Percentiles rank a stretch among this genome's conserved stretches.
phyloP scores from a whole-genome alignment of 305 asterid genomes.

The Fraxinus velutina region DNA sequence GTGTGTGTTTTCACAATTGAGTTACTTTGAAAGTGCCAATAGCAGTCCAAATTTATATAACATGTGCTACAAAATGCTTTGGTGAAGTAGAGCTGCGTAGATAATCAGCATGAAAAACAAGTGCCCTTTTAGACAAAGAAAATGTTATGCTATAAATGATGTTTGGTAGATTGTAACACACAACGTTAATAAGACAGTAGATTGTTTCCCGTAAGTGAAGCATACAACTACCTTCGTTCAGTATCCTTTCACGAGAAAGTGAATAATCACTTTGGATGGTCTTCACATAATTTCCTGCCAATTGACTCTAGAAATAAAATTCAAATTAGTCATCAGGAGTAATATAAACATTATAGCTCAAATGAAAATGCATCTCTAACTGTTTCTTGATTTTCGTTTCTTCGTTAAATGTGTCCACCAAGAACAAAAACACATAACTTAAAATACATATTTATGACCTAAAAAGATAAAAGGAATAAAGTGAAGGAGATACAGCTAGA shows the following conservation, averaged over 20 bases:
- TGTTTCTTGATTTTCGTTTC: background rate
- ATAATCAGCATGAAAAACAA: background rate
- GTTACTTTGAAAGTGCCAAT: background rate
- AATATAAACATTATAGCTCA: background rate
- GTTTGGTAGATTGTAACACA: background rate
- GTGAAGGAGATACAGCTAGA: background rate
- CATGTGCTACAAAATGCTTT: background rate
- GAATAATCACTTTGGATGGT: constrained; percentile 34
- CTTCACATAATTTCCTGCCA: constrained; percentile 51
- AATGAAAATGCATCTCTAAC: background rate
- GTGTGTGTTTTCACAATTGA: background rate
- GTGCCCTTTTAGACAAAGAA: background rate
- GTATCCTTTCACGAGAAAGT: constrained; percentile 50
- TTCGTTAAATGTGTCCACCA: background rate
- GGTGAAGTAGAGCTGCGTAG: background rate
- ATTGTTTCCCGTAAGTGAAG: constrained; percentile 1
- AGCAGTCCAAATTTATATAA: constrained; percentile 4
- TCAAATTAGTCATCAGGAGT: constrained; percentile 20
- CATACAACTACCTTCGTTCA: constrained; percentile 43
- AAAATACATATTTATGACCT: background rate
- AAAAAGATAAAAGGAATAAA: background rate
- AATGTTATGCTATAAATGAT: background rate
- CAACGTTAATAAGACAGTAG: background rate
- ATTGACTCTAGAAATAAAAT: constrained; percentile 43
- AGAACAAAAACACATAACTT: background rate